These are phyloP conservation scores for Elongisporangium anandrum DNA, from an alignment of 352 stramenopile species.

Conservation along the genomic window DNA sequence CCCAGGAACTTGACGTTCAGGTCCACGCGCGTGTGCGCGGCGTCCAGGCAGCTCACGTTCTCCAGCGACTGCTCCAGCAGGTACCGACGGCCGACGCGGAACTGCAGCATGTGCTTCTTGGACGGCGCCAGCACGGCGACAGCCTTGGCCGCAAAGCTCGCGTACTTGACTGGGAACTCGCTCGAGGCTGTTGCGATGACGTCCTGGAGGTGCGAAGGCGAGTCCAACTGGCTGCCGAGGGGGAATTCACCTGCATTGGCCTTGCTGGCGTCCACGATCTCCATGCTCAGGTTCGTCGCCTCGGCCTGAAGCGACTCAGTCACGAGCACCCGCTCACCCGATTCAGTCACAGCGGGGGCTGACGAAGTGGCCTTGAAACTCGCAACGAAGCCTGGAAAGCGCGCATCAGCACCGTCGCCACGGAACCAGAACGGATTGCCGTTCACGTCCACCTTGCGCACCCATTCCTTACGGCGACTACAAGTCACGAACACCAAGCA, in stretches of 20 bases:
- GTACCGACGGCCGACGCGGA: conserved; percentile 51
- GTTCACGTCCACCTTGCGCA: conserved; percentile 31
- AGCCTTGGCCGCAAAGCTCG: conserved; percentile 65
- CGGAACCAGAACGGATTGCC: conserved; percentile 28
- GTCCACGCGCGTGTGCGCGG: conserved; percentile 49
- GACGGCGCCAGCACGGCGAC: conserved; percentile 60
- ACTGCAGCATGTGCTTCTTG: conserved; percentile 58
- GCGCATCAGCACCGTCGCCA: conserved; percentile 17
- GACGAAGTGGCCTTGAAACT: conserved; percentile 5
- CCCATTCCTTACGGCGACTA: conserved; percentile 28
- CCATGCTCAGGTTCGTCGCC: neutral
- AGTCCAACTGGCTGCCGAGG: neutral
- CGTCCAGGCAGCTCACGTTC: conserved; percentile 34
- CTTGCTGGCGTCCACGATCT: neutral
- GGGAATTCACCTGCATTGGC: neutral
- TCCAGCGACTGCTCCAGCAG: conserved; percentile 57
- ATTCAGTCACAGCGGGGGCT: neutral
- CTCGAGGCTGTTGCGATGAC: conserved; percentile 24
- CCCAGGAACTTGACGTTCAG: conserved; percentile 53
- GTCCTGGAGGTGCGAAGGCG: conserved; percentile 15
- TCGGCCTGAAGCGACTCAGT: neutral
- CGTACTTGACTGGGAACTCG: conserved; percentile 74
- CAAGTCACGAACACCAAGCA: conserved; percentile 1
- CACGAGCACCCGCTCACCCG: neutral
- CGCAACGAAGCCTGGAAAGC: conserved; percentile 13